phyloP scores from a whole-genome alignment of 1,284 basidiomycete genomes.

The Trichosporon faecale region DNA sequence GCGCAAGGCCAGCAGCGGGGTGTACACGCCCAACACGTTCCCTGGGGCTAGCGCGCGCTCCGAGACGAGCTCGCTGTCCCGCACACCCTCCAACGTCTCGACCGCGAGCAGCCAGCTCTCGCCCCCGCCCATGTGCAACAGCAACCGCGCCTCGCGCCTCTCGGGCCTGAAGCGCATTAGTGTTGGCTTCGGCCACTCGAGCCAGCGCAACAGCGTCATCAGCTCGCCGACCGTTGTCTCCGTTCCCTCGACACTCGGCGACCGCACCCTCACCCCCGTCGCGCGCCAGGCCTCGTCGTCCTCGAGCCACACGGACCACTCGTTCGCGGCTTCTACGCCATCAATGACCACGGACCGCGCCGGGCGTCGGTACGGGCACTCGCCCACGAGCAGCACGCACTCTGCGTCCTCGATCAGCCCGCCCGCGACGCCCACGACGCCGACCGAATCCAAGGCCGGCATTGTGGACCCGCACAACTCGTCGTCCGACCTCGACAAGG shows the following conservation, averaged over 20 bases:
- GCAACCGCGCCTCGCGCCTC: not conserved
- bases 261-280: not conserved
- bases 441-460: conserved; percentile 7
- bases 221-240: not conserved
- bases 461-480: not conserved
- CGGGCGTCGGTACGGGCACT: conserved; percentile 3
- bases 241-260: not conserved
- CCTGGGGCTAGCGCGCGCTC: conserved; percentile 13
- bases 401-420: conserved; percentile 18
- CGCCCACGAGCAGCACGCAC: conserved; percentile 19
- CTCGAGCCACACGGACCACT: not conserved
- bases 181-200: not conserved
- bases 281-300: not conserved
- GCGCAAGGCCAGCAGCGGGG: conserved; percentile 21
- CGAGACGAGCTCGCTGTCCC: not conserved
- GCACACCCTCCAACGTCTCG: not conserved
- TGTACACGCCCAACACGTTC: conserved; percentile 27
- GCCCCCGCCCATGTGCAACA: conserved; percentile 1
- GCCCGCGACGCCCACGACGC: conserved; percentile 24
- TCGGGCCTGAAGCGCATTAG: not conserved
- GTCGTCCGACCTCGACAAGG: not conserved
- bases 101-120: not conserved
- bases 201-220: not conserved
- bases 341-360: not conserved
- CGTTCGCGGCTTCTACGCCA: not conserved